Conservation (phyloP, 768 basidiomycete species). For the Naganishia vishniacii region DNA sequence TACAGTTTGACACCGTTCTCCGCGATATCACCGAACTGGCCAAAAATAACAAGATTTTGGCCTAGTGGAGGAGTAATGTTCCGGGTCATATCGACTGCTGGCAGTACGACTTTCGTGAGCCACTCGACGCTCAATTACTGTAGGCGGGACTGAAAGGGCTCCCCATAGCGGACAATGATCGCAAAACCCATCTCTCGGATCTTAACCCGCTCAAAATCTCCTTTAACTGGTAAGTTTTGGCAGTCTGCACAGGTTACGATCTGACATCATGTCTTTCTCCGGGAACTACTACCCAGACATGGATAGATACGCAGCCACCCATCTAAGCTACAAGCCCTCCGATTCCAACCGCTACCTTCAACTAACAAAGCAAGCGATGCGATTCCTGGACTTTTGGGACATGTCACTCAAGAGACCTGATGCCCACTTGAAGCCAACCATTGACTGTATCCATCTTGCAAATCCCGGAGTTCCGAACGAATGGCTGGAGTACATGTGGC, state of each 20-base stretch:
- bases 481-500: slow-evolving; percentile 24
- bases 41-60: not conserved
- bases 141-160: not conserved
- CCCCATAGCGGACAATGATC: slow-evolving; percentile 9
- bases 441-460: slow-evolving; percentile 24
- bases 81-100: slow-evolving; percentile 13
- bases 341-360: not conserved
- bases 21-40: not conserved
- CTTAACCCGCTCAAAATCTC: not conserved
- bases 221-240: slow-evolving; percentile 21
- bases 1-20: not conserved
- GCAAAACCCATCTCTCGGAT: not conserved
- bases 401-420: slow-evolving; percentile 19
- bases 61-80: slow-evolving; percentile 11
- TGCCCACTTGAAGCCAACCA: slow-evolving; percentile 21
- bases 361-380: not conserved
- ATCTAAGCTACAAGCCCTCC: slow-evolving; percentile 17
- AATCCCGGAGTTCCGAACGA: slow-evolving; percentile 9
- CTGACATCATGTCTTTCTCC: too few relatives aligned
- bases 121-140: too few relatives aligned
- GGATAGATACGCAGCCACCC: slow-evolving; percentile 15
- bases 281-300: slow-evolving; percentile 13
- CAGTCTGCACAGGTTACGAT: too few relatives aligned
- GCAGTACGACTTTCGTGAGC: slow-evolving; percentile 20
- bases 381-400: slow-evolving; percentile 24